Percentiles rank a stretch among this genome's conserved stretches.
Conservation (phyloP, 2,329 filamentous ascomycete genomes). For the Diaporthe destruens region DNA sequence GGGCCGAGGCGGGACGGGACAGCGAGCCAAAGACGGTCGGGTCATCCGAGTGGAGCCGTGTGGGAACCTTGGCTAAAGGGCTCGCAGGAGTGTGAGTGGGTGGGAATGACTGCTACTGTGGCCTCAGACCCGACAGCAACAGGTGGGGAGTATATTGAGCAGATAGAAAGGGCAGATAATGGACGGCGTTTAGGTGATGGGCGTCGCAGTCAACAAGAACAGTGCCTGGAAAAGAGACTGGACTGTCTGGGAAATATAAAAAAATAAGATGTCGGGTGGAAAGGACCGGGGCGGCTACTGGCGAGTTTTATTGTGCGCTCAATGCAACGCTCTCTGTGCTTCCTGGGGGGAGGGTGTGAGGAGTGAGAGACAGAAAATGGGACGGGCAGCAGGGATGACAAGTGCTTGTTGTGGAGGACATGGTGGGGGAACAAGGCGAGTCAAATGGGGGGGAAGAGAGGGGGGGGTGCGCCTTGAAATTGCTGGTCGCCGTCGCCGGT, state of each 20-base stretch:
- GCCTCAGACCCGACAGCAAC: not conserved
- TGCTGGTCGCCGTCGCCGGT: constrained; percentile 1
- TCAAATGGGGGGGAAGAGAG: constrained; percentile 15
- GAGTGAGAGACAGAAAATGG: constrained; percentile 1
- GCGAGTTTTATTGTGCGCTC: constrained; percentile 41
- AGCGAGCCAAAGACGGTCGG: constrained; percentile 32
- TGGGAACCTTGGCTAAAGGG: constrained; percentile 38
- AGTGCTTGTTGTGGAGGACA: constrained; percentile 13
- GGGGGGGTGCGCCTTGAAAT: constrained; percentile 10
- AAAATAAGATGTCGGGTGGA: constrained; percentile 25
- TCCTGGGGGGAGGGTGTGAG: constrained; percentile 11
- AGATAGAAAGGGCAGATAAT: constrained; percentile 17
- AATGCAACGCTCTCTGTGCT: constrained; percentile 28
- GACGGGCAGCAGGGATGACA: constrained; percentile 16
- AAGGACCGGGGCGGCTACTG: constrained; percentile 33
- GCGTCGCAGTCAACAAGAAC: not conserved
- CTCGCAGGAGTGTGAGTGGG: constrained; percentile 34
- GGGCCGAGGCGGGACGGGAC: constrained; percentile 38
- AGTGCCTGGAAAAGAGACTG: not conserved
- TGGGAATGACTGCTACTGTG: not conserved
- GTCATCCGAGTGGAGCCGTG: constrained; percentile 38
- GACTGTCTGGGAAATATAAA: not conserved
- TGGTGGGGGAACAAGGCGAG: constrained; percentile 29
- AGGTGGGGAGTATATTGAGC: not conserved
- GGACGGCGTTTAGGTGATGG: not conserved